Evolutionary conservation across 192 early-diverging fungal genomes (phyloP).

Genomic region (Podila verticillata): DNA sequence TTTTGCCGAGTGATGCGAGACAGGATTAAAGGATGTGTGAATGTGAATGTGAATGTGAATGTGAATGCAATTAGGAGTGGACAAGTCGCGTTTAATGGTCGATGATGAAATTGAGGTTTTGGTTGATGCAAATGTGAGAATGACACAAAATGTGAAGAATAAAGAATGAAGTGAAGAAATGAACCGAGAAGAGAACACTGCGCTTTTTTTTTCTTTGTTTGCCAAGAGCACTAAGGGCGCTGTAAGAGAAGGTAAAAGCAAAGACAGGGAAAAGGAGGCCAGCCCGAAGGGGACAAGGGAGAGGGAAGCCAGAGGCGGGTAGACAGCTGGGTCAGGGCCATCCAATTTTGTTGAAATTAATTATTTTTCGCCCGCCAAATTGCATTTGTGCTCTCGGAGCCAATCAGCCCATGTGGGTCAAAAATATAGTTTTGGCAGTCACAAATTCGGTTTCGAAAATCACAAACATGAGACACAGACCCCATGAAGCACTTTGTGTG

Average conservation of each 20-base stretch:
- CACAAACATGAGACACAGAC: too few relatives aligned
- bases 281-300: not conserved
- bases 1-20: too few relatives aligned
- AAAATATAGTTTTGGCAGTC: too few relatives aligned
- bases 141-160: not conserved
- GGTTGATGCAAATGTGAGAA: not conserved
- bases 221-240: too few relatives aligned
- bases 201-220: too few relatives aligned
- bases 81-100: not conserved
- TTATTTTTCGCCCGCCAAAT: too few relatives aligned
- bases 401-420: too few relatives aligned
- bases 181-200: not conserved
- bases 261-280: not conserved
- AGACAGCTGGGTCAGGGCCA: not conserved
- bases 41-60: not conserved
- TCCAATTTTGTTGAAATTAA: too few relatives aligned
- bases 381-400: too few relatives aligned
- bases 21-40: too few relatives aligned
- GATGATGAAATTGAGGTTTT: not conserved
- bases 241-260: not conserved
- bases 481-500: too few relatives aligned
- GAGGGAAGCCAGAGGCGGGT: not conserved
- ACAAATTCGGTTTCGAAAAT: too few relatives aligned
- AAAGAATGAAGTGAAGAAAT: not conserved
- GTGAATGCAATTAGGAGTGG: not conserved